phyloP scores from a whole-genome alignment of 345 rosid species.

The Combretum micranthum region DNA sequence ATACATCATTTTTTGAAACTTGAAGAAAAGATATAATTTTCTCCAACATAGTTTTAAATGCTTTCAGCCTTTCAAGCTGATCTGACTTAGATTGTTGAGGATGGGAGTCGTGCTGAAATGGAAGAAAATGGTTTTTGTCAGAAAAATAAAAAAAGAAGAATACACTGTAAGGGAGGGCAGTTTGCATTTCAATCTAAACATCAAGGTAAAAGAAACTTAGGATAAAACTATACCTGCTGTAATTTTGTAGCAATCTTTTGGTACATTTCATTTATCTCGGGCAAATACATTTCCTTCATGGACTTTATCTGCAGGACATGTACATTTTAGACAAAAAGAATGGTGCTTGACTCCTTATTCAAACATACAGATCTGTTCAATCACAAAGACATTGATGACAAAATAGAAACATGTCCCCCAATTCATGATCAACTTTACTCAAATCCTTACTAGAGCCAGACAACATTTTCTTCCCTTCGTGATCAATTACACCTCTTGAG shows the following conservation, averaged over 20 bases:
- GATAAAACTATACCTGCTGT: constrained; percentile 42
- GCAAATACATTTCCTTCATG: constrained; percentile 62
- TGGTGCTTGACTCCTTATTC: too few relatives aligned
- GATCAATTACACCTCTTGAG: too few relatives aligned
- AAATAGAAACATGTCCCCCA: too few relatives aligned
- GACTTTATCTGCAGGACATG: constrained; percentile 47
- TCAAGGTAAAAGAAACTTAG: neutral
- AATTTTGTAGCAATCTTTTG: constrained; percentile 55
- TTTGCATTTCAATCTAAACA: neutral
- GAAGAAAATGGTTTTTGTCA: neutral
- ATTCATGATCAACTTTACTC: too few relatives aligned
- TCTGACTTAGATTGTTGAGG: constrained; percentile 65
- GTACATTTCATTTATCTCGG: constrained; percentile 62
- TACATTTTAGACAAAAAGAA: constrained; percentile 1
- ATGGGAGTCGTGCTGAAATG: constrained; percentile 53
- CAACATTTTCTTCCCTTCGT: too few relatives aligned
- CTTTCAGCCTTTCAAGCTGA: constrained; percentile 62
- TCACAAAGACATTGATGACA: too few relatives aligned
- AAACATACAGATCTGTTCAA: too few relatives aligned
- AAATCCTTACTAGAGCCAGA: too few relatives aligned
- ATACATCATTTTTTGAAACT: constrained; percentile 42
- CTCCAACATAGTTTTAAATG: constrained; percentile 60
- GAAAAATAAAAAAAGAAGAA: neutral
- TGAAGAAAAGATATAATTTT: constrained; percentile 45
- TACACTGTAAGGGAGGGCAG: neutral